Evolutionary conservation across 163 green algal genomes (phyloP), one percentile per base, ranked within the genome.

Genomic region (Scenedesmus sp.): DNA sequence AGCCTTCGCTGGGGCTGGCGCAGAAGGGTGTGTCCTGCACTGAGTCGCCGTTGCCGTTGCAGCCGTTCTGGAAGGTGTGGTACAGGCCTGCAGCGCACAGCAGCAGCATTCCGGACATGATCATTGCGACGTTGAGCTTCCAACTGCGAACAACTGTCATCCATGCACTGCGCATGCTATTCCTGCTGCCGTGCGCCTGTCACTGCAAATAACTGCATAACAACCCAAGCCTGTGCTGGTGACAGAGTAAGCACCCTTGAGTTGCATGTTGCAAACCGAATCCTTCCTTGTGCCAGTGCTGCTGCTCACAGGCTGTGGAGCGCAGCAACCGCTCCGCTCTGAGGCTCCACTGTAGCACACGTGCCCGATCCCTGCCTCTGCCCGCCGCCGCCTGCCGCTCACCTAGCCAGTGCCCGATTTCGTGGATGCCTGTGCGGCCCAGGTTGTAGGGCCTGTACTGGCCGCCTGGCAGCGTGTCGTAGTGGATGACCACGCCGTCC

Each of bases 401-500:
- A 86, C 82, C 83, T 74, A 73, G 57, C 90, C 90, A 93, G 79
- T 93, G 90, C 9, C 90, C 90, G 57, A 90, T 91, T 62, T 93
- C 90, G 56, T 93, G 90, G 9, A 93, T 88, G 10, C 52, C 56
- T 20, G 90, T 93, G 52, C 85, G 86, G 3, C 90, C 90, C 84
- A 93, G 34, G 77, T 93, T 91, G 85, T 93, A 93, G 18, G 90
- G 90, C 66, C 59, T 70, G 85, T 93, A 93, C 8, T 81, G 74
- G 46, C 90, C 90, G 70, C 85, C 90, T n/a, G 90, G 90, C 60
- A 91, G 62, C 10, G 90, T 93, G 52, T 88, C 90, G 15, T 91
- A 91, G 85, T 93, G 90, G 10, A 93, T 91, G 34, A 93, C 90
- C 0, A 93, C 90, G 1, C 90, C 90, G 54, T 93, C 90, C 62